A percentile compares a stretch with the other conserved stretches of the same genome.
Conservation (phyloP, 2,329 filamentous ascomycete species). For the Ilyonectria destructans region DNA sequence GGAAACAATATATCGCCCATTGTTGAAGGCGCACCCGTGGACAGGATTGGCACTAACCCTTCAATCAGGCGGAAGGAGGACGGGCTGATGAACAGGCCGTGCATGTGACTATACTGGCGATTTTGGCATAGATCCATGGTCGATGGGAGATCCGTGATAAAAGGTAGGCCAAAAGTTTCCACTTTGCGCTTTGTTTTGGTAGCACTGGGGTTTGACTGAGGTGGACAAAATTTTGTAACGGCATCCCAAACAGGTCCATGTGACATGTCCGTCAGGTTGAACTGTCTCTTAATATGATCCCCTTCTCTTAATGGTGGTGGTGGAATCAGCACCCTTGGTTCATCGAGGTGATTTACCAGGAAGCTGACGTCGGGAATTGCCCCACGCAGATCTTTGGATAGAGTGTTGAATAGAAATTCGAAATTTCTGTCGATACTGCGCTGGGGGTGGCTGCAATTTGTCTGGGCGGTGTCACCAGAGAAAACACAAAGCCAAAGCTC, state of each 20-base stretch:
- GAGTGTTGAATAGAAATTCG: slow-evolving; percentile 49
- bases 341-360: slow-evolving; percentile 65
- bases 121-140: slow-evolving; percentile 62
- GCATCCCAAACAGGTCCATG: slow-evolving; percentile 50
- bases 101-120: slow-evolving; percentile 59
- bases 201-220: neutral
- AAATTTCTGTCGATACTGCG: slow-evolving; percentile 56
- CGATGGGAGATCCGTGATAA: slow-evolving; percentile 51
- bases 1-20: slow-evolving; percentile 70
- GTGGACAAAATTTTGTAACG: slow-evolving; percentile 52
- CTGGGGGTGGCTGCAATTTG: slow-evolving; percentile 53
- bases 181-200: slow-evolving; percentile 8
- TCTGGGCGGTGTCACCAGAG: slow-evolving; percentile 44
- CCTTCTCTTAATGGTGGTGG: neutral
- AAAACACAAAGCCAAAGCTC: slow-evolving; percentile 60
- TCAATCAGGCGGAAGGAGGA: slow-evolving; percentile 59
- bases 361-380: slow-evolving; percentile 59
- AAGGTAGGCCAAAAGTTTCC: slow-evolving; percentile 53
- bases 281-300: neutral
- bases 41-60: slow-evolving; percentile 63
- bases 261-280: slow-evolving; percentile 50
- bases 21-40: slow-evolving; percentile 61
- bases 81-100: slow-evolving; percentile 64
- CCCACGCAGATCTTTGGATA: slow-evolving; percentile 46
- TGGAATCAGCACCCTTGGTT: slow-evolving; percentile 60